Base-by-base conservation (phyloP, 1,139 yeast genomes). In the Taphrina populina region DNA sequence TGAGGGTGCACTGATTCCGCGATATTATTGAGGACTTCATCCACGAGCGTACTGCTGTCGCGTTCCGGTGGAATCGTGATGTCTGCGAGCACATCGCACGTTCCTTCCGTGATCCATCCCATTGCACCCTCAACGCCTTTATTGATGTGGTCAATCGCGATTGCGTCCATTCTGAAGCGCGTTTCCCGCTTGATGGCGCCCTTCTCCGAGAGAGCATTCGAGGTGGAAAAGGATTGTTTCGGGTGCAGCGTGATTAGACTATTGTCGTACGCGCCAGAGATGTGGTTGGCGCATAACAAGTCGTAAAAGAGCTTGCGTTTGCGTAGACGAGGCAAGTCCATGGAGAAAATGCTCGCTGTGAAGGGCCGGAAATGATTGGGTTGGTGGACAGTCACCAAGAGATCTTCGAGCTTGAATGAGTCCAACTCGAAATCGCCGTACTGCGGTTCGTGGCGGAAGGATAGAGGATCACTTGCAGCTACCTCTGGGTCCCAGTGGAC, bases 391-490 rank as follows among this genome's bases (percentile, higher is more conserved):
- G 92, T 84, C 60, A 92, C 84, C 58, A 90, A 71, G 2, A 87
- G 84, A 68, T 92, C 98, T 62, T 85, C 88, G 79, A 90, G 79
- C 61, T 77, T 80, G 67, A 88, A 85, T 53, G 80, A 80, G 52
- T 86, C 92, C 64, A 92, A 80, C 67, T 92, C 96, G 73, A 94
- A 92, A 70, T 92, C 98, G 6, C 97, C 97, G 0, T 90, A 88
- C 57, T 75, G 77, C 60, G 83, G 79, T 23, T 81, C 70, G 65
- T 87, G 85, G 64, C 83, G 80, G 69, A 88, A 86, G 64, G 84
- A 81, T 33, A 87, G 77, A 1, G 97, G 90, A 65, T 84, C 92
- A 67, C 87, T 95, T 2, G 52, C 34, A 7, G 17, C 8, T 4
- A 30, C 23, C 54, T 82, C 79, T 2, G 84, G 82, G 59, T 80